These are phyloP conservation scores for Zygoascus biomembranicola DNA, from an alignment of 805 yeast genomes.

Conservation along the genomic window DNA sequence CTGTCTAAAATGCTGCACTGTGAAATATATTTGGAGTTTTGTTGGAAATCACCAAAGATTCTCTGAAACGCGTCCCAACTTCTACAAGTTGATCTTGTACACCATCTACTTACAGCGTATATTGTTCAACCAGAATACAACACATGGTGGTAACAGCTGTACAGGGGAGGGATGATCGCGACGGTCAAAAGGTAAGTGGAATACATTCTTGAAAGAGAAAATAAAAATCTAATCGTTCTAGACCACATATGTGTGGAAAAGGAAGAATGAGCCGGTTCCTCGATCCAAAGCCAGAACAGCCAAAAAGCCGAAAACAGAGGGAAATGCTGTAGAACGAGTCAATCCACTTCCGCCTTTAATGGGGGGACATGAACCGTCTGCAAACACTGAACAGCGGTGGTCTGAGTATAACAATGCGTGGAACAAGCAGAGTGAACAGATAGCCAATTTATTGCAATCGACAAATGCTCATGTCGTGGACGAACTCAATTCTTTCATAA, in stretches of 20 bases:
- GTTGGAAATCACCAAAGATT: too few relatives aligned
- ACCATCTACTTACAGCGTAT: too few relatives aligned
- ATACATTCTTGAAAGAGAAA: not conserved
- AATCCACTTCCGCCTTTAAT: slow-evolving; percentile 37
- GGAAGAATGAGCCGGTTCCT: not conserved
- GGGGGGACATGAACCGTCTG: slow-evolving; percentile 37
- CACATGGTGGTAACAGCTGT: not conserved
- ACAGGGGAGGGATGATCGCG: not conserved
- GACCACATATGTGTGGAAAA: not conserved
- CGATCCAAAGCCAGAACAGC: not conserved
- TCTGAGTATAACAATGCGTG: slow-evolving; percentile 35
- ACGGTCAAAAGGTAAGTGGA: not conserved
- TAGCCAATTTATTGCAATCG: slow-evolving; percentile 25
- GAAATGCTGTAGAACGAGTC: slow-evolving; percentile 11
- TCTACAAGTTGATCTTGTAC: too few relatives aligned
- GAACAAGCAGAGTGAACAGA: slow-evolving; percentile 27
- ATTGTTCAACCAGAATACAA: too few relatives aligned
- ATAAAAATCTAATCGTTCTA: not conserved
- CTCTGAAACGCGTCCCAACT: too few relatives aligned
- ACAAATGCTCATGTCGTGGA: slow-evolving; percentile 15
- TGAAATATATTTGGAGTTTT: too few relatives aligned
- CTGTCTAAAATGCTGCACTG: too few relatives aligned
- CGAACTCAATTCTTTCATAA: slow-evolving; percentile 11
- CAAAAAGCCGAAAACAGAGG: slow-evolving; percentile 3
- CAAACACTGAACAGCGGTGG: slow-evolving; percentile 34